These are phyloP conservation scores for Basipetospora chlamydospora DNA, from an alignment of 2,329 filamentous ascomycete species.

Conservation along the genomic window DNA sequence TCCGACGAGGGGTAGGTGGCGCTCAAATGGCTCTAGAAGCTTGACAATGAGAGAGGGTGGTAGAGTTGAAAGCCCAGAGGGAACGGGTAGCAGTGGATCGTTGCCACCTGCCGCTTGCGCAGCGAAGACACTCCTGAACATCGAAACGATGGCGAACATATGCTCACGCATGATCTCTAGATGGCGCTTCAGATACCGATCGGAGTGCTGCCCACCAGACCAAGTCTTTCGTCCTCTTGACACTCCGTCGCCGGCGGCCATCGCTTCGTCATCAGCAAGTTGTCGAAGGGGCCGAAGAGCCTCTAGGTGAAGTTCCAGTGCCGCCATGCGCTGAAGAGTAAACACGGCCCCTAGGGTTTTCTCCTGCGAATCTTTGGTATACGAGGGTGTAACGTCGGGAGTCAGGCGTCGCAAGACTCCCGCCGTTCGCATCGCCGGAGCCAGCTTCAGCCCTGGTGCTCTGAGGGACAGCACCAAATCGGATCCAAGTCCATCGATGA, in stretches of 20 bases:
- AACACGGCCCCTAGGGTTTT: constrained; percentile 71
- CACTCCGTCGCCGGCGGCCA: not conserved
- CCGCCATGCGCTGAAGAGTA: constrained; percentile 70
- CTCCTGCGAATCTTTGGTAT: constrained; percentile 29
- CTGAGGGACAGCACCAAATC: constrained; percentile 70
- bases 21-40: constrained; percentile 59
- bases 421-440: constrained; percentile 77
- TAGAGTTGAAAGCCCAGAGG: constrained; percentile 69
- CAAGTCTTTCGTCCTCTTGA: too few species aligned
- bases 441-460: constrained; percentile 67
- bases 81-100: constrained; percentile 41
- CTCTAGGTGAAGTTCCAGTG: constrained; percentile 63
- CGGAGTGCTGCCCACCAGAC: constrained; percentile 77
- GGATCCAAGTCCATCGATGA: constrained; percentile 77
- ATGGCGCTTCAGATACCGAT: constrained; percentile 85
- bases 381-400: constrained; percentile 39
- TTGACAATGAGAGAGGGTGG: constrained; percentile 71
- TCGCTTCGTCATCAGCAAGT: constrained; percentile 72
- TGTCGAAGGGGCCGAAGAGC: constrained; percentile 76
- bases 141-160: constrained; percentile 86
- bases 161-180: constrained; percentile 97
- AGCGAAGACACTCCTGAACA: constrained; percentile 76
- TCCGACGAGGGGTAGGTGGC: constrained; percentile 67
- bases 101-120: constrained; percentile 21
- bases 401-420: constrained; percentile 81